Base-by-base conservation (phyloP, 2,329 filamentous ascomycete genomes). In the Calonectria pteridis region DNA sequence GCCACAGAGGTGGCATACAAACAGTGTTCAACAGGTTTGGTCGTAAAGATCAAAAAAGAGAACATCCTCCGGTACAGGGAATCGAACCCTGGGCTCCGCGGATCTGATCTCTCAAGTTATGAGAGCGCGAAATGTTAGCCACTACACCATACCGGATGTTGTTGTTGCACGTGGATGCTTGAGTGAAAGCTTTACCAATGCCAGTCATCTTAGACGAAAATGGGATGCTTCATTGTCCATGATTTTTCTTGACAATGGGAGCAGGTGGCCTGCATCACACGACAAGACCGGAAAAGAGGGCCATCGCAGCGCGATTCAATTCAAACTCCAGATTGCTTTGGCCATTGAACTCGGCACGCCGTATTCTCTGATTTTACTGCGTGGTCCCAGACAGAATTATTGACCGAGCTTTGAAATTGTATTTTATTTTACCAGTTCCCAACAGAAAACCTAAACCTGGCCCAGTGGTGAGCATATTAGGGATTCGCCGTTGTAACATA, bases 111-210 rank as follows among this genome's bases (percentile, higher is more conserved):
- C 77, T 77, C 74, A 77, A 29, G 73, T 77, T 75, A 67, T 81
- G 80, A 81, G 80, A 81, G 80, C 79, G 79, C 76, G 79, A 81
- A 81, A 81, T 81, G 80, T 81, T 81, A 78, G 80, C 80, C 80
- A 81, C 80, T 81, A 81, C 80, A 81, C 80, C 80, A 81, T 81
- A 81, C 79, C 79, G 79, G 79, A 81, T 33, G n/a, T n/a, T n/a
- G n/a, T n/a, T n/a, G n/a, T n/a, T 10, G 20, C 11, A 10, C 7
- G 6, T n/a, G 4, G 0, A 46, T 20, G 6, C 20, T 20, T 46
- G 40, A 46, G 40, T 3, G 20, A 20, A 20, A 16, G 2, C 18
- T 9, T 20, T 46, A 18, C 7, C 4, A 10, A n/a, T 46, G 7
- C 2, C 11, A 46, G 9, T 46, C 6, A n/a, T 46, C 18, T 10